Evolutionary conservation across 2,329 filamentous ascomycete genomes (phyloP).

Genomic region (Dothistroma pini): DNA sequence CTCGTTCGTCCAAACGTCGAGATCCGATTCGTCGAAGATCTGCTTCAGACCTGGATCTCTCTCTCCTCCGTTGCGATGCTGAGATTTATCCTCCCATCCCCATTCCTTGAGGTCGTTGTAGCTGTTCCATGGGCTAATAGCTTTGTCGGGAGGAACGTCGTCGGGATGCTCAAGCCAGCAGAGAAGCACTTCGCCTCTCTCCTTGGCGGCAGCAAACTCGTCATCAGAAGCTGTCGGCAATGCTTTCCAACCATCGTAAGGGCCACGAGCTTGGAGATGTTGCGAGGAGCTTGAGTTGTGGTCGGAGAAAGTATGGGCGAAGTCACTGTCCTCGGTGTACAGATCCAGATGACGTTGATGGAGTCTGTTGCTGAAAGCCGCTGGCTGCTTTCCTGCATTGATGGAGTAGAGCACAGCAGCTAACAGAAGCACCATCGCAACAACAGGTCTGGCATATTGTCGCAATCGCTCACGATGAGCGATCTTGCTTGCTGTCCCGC

Average conservation of each 20-base stretch:
- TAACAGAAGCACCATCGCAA: background rate
- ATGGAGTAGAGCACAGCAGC: background rate
- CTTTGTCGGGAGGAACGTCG: background rate
- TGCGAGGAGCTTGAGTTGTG: background rate
- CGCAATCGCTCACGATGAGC: background rate
- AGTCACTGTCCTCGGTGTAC: background rate
- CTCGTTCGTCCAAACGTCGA: background rate
- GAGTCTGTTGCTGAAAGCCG: background rate
- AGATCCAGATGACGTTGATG: background rate
- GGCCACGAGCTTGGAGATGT: background rate
- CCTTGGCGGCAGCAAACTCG: background rate
- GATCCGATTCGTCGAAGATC: background rate
- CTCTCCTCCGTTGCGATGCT: background rate
- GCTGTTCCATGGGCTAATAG: background rate
- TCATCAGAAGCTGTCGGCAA: background rate
- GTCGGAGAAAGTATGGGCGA: background rate
- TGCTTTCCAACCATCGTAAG: background rate
- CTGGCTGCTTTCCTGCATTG: background rate
- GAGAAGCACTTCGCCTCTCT: background rate
- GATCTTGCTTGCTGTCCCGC: background rate
- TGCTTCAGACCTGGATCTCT: background rate
- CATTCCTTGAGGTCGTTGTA: background rate
- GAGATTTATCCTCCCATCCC: slow-evolving; percentile 1
- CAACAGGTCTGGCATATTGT: background rate
- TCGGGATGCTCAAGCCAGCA: background rate